phyloP scores from a whole-genome alignment of 1,139 yeast genomes.

The Yamadazyma taylorii region DNA sequence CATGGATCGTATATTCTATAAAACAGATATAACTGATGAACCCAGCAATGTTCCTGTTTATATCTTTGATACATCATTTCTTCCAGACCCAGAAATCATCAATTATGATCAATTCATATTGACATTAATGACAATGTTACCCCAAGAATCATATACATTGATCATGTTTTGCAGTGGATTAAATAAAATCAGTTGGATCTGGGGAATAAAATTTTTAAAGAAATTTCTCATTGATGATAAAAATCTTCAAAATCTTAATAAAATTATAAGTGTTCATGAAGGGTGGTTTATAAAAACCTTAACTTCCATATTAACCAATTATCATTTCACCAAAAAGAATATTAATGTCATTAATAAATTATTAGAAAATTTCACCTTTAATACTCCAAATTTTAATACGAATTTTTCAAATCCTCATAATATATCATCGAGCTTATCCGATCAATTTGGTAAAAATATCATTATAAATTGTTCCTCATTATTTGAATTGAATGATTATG shows the following conservation, averaged over 20 bases:
- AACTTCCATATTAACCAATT: conserved; percentile 67
- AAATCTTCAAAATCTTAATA: conserved; percentile 43
- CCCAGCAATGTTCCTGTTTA: conserved; percentile 62
- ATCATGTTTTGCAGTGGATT: conserved; percentile 81
- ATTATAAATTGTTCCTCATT: conserved; percentile 48
- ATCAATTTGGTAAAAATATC: conserved; percentile 7
- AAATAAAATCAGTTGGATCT: conserved; percentile 66
- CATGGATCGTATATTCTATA: conserved; percentile 59
- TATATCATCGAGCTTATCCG: no score
- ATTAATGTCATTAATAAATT: conserved; percentile 29
- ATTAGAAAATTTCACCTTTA: conserved; percentile 28
- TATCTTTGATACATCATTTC: conserved; percentile 72
- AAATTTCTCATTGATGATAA: conserved; percentile 52
- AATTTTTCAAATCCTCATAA: no score
- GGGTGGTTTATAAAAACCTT: conserved; percentile 86
- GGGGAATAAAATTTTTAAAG: conserved; percentile 76
- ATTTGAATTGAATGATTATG: conserved; percentile 57
- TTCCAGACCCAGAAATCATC: conserved; percentile 56
- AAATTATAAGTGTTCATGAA: conserved; percentile 83
- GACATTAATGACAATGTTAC: conserved; percentile 44
- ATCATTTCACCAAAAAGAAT: conserved; percentile 34
- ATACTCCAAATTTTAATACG: not conserved
- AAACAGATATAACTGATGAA: conserved; percentile 60
- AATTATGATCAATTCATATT: conserved; percentile 43
- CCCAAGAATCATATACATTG: conserved; percentile 59